phyloP scores from a whole-genome alignment of 345 rosid species.

The Turnera subulata region DNA sequence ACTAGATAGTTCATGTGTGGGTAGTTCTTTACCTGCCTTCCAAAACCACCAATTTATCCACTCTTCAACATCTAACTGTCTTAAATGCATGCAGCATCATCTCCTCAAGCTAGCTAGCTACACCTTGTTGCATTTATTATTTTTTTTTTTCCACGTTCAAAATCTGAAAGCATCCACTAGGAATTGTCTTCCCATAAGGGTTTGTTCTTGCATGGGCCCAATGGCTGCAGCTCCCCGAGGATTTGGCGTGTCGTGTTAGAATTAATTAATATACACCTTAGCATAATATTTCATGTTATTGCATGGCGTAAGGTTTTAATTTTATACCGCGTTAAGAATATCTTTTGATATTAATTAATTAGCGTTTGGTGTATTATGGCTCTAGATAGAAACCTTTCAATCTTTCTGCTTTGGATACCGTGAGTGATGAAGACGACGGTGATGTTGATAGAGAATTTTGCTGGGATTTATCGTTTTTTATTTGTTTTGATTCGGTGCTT shows the following conservation, averaged over 20 bases:
- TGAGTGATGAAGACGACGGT: no score
- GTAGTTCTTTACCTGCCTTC: conserved; percentile 23
- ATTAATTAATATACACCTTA: conserved; percentile 6
- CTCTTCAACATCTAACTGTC: conserved; percentile 55
- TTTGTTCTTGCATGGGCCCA: conserved; percentile 14
- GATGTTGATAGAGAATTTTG: no score
- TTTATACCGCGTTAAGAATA: no score
- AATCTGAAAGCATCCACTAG: conserved; percentile 3
- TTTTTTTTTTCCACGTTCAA: conserved; percentile 21
- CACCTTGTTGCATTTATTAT: no score
- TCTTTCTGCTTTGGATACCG: no score
- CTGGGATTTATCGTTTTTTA: no score
- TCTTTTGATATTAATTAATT: conserved; percentile 11
- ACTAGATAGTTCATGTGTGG: conserved; percentile 5
- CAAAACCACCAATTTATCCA: conserved; percentile 35
- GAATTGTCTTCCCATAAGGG: neutral
- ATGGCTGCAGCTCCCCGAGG: neutral
- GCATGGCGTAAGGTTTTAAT: no score
- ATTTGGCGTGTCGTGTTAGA: conserved; percentile 26
- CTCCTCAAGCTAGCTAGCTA: no score
- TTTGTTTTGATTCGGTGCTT: no score
- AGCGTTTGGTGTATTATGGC: neutral
- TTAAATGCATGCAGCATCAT: no score
- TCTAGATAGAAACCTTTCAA: no score
- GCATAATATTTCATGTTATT: conserved; percentile 8